These are phyloP conservation scores for Tylopilus rubrobrunneus DNA, from an alignment of 768 basidiomycete genomes.

Conservation along the genomic window DNA sequence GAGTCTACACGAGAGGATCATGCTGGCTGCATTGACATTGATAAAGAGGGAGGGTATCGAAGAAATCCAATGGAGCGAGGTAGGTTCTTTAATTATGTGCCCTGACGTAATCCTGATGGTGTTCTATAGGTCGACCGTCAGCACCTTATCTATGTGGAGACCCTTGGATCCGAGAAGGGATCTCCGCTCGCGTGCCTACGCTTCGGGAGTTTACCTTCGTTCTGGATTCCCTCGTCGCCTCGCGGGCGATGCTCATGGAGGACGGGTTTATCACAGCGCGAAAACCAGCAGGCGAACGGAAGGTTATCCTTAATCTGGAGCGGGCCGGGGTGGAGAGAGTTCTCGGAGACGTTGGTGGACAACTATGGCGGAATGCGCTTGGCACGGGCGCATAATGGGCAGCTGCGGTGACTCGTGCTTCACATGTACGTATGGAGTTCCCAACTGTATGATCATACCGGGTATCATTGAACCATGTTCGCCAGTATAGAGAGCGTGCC, in stretches of 20 bases:
- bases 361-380: conserved; percentile 56
- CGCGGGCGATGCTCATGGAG: conserved; percentile 74
- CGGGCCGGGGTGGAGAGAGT: conserved; percentile 81
- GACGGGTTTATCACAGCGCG: conserved; percentile 50
- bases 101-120: neutral
- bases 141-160: conserved; percentile 64
- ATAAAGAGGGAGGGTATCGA: conserved; percentile 80
- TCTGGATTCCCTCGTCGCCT: conserved; percentile 71
- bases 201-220: conserved; percentile 62
- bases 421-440: neutral
- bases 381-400: conserved; percentile 7
- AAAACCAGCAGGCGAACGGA: conserved; percentile 62
- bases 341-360: conserved; percentile 75
- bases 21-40: conserved; percentile 78
- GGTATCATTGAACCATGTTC: too few species aligned
- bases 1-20: conserved; percentile 83
- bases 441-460: neutral
- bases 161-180: conserved; percentile 58
- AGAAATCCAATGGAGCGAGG: conserved; percentile 83
- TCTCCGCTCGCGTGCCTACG: conserved; percentile 56
- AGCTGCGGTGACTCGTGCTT: neutral
- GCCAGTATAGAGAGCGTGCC: too few species aligned
- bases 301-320: conserved; percentile 80
- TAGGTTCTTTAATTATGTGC: conserved; percentile 31
- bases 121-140: conserved; percentile 63